Evolutionary conservation across 2,329 filamentous ascomycete species (phyloP), one percentile per base, ranked within the genome.

Genomic region (Epichloe typhina): DNA sequence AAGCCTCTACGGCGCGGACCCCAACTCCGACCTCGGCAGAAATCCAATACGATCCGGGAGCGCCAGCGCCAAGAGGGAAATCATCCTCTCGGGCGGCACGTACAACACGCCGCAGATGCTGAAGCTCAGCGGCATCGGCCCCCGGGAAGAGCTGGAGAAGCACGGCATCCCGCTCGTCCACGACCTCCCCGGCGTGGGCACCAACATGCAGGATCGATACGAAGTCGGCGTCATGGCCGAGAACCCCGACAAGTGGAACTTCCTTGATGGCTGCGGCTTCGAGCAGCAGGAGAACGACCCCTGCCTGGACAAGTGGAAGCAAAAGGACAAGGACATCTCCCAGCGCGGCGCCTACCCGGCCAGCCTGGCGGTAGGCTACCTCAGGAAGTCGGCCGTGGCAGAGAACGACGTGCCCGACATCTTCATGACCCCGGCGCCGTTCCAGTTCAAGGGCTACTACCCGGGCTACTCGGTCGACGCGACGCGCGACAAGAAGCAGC

Each of bases 151-250:
- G 57, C 64, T 73, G 13, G 43, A 59, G 38, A 54, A 56, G 23
- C 59, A 74, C 58, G 62, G 66, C 19, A 81, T 83, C 53, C 64
- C 70, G 0, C 69, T 80, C 7, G 58, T 80, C 42, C 64, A 68
- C 3, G 71, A 84, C 58, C 68, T 81, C 2, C 80, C 79, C 0
- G 82, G 79, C 45, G 80, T 86, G 11, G 82, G 81, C 23, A 72
- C 69, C 40, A 82, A 83, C 62, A 52, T 63, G 19, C 55, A 57
- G 51, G 62, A 63, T 50, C 59, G 58, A 36, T 62, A 63, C 50
- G 61, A 64, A 51, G 56, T 62, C 0, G 56, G 52, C 1, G 52
- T 62, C 4, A 31, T 46, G 21, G 43, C 43, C 21, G 53, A 58
- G 11, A 58, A 57, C 0, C 44, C 51, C 3, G 37, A 55, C 0